Conservation (phyloP, 2,329 filamentous ascomycete genomes). For the Kalmusia sp. region DNA sequence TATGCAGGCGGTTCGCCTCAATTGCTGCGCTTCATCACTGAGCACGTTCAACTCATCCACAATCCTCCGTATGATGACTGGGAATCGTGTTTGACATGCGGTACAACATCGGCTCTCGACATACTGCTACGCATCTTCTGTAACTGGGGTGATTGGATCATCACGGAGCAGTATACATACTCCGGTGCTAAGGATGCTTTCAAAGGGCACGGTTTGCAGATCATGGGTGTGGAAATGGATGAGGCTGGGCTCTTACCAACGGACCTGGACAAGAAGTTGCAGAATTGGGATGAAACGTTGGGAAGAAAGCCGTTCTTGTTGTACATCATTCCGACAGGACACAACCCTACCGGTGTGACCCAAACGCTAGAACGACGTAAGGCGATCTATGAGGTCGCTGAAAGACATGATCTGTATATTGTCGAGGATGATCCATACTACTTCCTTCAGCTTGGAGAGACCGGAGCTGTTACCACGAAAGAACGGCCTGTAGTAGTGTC, state of each 20-base stretch:
- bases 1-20: conserved; percentile 12
- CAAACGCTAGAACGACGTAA: conserved; percentile 27
- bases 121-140: conserved; percentile 36
- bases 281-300: conserved; percentile 27
- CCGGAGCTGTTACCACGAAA: neutral
- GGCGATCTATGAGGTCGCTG: conserved; percentile 34
- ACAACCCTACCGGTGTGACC: conserved; percentile 37
- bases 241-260: conserved; percentile 30
- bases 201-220: conserved; percentile 30
- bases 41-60: conserved; percentile 36
- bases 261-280: conserved; percentile 28
- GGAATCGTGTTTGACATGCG: conserved; percentile 34
- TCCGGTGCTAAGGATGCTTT: conserved; percentile 30
- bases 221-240: conserved; percentile 37
- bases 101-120: conserved; percentile 40
- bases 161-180: conserved; percentile 35
- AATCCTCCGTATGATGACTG: conserved; percentile 40
- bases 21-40: conserved; percentile 33
- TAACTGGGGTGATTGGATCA: conserved; percentile 27
- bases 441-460: conserved; percentile 23
- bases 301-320: conserved; percentile 31
- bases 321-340: conserved; percentile 41
- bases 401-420: conserved; percentile 34
- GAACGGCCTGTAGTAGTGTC: neutral
- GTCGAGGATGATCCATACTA: conserved; percentile 43